These are phyloP conservation scores for Stagonosporopsis rhizophila DNA, from an alignment of 2,329 filamentous ascomycete species.

Conservation along the genomic window DNA sequence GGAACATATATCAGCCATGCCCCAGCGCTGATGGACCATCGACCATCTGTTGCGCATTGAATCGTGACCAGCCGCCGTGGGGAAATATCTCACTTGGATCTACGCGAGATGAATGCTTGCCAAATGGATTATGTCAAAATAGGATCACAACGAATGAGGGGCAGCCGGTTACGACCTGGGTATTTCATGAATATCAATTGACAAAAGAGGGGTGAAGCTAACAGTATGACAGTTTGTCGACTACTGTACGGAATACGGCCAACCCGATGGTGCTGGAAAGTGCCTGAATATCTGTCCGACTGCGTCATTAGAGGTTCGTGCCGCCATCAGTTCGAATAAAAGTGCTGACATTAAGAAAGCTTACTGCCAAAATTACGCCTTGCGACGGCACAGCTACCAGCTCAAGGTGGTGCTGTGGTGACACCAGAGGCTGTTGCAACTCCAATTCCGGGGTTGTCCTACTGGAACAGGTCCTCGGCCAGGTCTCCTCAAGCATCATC, in stretches of 20 bases:
- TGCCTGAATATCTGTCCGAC: slow-evolving; percentile 6
- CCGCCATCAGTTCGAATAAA: not conserved
- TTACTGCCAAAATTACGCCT: slow-evolving; percentile 9
- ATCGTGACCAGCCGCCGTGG: not conserved
- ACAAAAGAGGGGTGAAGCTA: not conserved
- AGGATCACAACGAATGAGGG: slow-evolving; percentile 6
- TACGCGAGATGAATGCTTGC: slow-evolving; percentile 11
- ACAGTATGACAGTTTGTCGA: slow-evolving; percentile 1
- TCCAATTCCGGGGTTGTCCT: not conserved
- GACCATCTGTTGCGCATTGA: slow-evolving; percentile 7
- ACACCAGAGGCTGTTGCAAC: slow-evolving; percentile 3
- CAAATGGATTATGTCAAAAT: slow-evolving; percentile 12
- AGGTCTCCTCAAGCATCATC: slow-evolving; percentile 5
- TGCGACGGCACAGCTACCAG: slow-evolving; percentile 14
- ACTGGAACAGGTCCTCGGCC: slow-evolving; percentile 5
- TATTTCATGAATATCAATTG: not conserved
- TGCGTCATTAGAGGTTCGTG: not conserved
- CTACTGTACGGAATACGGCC: slow-evolving; percentile 7
- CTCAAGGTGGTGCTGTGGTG: slow-evolving; percentile 9
- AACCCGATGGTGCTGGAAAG: not conserved
- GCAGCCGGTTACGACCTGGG: slow-evolving; percentile 4
- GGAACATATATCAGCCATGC: slow-evolving; percentile 13
- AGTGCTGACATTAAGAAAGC: not conserved
- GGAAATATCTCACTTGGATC: slow-evolving; percentile 1
- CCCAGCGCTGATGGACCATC: not conserved